Evolutionary conservation across 2,329 filamentous ascomycete species (phyloP).

Genomic region (Magnaporthiopsis rhizophila): DNA sequence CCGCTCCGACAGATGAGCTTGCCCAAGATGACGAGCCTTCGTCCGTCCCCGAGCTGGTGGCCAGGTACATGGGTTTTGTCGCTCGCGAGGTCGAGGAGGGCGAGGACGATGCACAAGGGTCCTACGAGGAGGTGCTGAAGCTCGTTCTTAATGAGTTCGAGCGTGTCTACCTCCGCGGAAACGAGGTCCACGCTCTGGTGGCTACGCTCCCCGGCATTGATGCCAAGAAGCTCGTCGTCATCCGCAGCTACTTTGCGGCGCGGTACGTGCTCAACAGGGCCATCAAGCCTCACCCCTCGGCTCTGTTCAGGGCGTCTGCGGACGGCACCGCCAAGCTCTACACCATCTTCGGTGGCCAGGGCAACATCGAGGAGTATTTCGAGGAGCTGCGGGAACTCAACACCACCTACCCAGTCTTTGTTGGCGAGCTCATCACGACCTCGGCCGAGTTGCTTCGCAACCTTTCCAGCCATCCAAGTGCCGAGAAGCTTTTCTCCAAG

Average conservation of each 20-base stretch:
- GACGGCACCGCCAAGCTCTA: constrained; percentile 81
- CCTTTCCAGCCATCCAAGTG: constrained; percentile 73
- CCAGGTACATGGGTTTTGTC: constrained; percentile 85
- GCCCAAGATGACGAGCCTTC: constrained; percentile 99
- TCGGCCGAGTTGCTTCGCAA: constrained; percentile 83
- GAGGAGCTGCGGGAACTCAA: constrained; percentile 91
- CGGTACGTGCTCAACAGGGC: constrained; percentile 75
- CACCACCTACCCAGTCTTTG: constrained; percentile 82
- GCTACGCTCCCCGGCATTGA: constrained; percentile 82
- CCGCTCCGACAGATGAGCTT: constrained; percentile 89
- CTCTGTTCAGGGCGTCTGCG: constrained; percentile 78
- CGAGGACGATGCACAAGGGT: constrained; percentile 81
- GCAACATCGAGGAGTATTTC: constrained; percentile 99
- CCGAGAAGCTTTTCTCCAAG: constrained; percentile 94
- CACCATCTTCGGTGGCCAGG: constrained; percentile 92
- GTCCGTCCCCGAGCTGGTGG: constrained; percentile 84
- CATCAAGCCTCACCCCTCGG: constrained; percentile 89
- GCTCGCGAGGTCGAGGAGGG: constrained; percentile 85
- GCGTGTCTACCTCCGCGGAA: constrained; percentile 85
- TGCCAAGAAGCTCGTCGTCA: constrained; percentile 83
- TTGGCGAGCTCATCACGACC: constrained; percentile 73
- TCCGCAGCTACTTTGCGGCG: constrained; percentile 86
- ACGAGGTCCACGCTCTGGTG: constrained; percentile 89
- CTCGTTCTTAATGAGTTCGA: constrained; percentile 93
- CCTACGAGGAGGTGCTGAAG: constrained; percentile 88